Evolutionary conservation across 768 basidiomycete genomes (phyloP).

Genomic region (Multifurca ochricompacta): DNA sequence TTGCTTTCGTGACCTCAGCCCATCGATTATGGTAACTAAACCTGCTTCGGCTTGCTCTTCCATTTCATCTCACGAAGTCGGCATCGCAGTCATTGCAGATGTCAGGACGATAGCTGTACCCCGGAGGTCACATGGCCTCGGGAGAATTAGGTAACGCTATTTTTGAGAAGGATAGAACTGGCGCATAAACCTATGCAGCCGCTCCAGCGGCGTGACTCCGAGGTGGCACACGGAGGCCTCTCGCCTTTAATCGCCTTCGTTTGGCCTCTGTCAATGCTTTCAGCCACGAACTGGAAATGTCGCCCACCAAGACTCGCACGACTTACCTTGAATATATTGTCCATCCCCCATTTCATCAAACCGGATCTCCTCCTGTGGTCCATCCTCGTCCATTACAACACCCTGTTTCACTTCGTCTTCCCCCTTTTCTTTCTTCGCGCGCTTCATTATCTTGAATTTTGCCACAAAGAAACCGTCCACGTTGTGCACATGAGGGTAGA

Average conservation of each 20-base stretch:
- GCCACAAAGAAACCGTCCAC: conserved; percentile 99
- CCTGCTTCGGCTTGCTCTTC: background rate
- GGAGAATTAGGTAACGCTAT: background rate
- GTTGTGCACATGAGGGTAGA: conserved; percentile 97
- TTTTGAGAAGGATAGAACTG: background rate
- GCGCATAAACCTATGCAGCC: background rate
- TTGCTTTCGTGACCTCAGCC: background rate
- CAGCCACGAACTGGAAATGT: conserved; percentile 3
- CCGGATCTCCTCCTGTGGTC: conserved; percentile 22
- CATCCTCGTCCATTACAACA: conserved; percentile 26
- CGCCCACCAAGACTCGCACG: background rate
- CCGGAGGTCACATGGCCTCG: background rate
- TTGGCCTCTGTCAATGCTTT: conserved; percentile 47
- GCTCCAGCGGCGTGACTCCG: conserved; percentile 30
- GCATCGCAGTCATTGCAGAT: background rate
- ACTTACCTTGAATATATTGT: conserved; percentile 71
- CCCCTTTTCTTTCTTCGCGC: conserved; percentile 40
- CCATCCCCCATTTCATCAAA: conserved; percentile 36
- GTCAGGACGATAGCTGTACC: background rate
- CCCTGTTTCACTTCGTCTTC: conserved; percentile 26
- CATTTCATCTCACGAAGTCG: background rate
- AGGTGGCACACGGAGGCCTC: conserved; percentile 59
- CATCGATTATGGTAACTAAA: conserved; percentile 3
- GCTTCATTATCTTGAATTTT: conserved; percentile 91
- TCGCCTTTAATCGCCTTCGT: conserved; percentile 67